phyloP scores from a whole-genome alignment of 148 eudicot species.

The Rhododendron ovatum region DNA sequence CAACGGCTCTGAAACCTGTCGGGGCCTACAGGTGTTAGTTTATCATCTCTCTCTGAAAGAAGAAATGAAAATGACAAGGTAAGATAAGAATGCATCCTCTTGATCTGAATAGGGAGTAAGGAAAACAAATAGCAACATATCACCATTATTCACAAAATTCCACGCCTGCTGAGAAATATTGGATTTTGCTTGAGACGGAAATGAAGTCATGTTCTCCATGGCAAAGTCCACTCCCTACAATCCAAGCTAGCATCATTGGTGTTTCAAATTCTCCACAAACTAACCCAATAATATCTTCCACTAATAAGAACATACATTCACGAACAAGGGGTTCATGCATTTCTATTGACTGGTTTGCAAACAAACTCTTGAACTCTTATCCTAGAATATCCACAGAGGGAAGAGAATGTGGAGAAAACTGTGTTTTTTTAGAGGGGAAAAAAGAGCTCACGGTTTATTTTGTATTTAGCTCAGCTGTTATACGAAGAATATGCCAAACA shows the following conservation, averaged over 20 bases:
- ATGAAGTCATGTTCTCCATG: conserved; percentile 11
- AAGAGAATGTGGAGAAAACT: background rate
- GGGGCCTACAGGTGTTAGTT: conserved; percentile 14
- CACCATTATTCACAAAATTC: conserved; percentile 12
- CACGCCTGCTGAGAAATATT: conserved; percentile 14
- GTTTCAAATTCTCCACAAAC: background rate
- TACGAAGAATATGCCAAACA: background rate
- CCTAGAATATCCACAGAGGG: background rate
- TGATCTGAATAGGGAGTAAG: background rate
- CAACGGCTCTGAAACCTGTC: conserved; percentile 58
- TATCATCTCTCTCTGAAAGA: conserved; percentile 26
- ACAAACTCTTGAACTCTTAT: background rate
- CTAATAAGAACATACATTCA: background rate
- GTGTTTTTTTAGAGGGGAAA: background rate
- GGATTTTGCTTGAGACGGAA: conserved; percentile 12
- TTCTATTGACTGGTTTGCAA: background rate
- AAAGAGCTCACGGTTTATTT: background rate
- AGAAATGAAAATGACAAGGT: conserved; percentile 12
- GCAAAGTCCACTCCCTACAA: conserved; percentile 25
- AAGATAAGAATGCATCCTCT: conserved; percentile 17
- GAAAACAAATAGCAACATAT: conserved; percentile 6
- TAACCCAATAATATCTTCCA: background rate
- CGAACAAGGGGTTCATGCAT: background rate
- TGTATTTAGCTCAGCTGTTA: background rate
- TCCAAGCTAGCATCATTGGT: conserved; percentile 8